Conservation (phyloP, 352 stramenopile genomes). For the Phytophthora niederhauseri region DNA sequence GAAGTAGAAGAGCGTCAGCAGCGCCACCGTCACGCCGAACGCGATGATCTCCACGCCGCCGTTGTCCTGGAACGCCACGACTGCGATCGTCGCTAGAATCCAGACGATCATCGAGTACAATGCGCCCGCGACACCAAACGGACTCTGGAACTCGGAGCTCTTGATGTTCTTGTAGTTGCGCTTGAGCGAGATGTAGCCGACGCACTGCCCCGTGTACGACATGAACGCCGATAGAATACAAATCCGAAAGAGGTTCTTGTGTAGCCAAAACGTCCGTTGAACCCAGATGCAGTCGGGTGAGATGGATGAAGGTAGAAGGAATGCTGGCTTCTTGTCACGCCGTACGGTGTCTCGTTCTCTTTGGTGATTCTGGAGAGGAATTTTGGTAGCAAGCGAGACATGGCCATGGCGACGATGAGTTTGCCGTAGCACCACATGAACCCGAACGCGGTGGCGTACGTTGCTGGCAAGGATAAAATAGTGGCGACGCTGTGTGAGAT, state of each 20-base stretch:
- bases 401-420: conserved; percentile 42
- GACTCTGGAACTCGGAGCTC: conserved; percentile 38
- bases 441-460: conserved; percentile 25
- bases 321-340: too few relatives aligned
- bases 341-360: conserved; percentile 13
- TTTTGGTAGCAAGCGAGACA: conserved; percentile 31
- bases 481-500: conserved; percentile 11
- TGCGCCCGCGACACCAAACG: conserved; percentile 33
- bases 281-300: too few relatives aligned
- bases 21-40: too few relatives aligned
- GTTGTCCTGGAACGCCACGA: conserved; percentile 32
- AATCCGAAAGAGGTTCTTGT: conserved; percentile 24
- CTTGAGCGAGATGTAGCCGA: conserved; percentile 20
- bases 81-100: conserved; percentile 19
- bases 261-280: too few relatives aligned
- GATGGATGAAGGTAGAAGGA: too few relatives aligned
- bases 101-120: conserved; percentile 29
- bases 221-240: conserved; percentile 33
- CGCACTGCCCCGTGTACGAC: conserved; percentile 21
- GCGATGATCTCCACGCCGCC: conserved; percentile 24
- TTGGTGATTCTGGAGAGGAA: conserved; percentile 21
- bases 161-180: conserved; percentile 40
- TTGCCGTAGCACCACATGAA: conserved; percentile 57
- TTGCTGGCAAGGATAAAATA: conserved; percentile 40
- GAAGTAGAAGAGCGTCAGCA: conserved; percentile 37